These are phyloP conservation scores for Picochlorum costavermella DNA, from an alignment of 139 green algal species.

Conservation along the genomic window DNA sequence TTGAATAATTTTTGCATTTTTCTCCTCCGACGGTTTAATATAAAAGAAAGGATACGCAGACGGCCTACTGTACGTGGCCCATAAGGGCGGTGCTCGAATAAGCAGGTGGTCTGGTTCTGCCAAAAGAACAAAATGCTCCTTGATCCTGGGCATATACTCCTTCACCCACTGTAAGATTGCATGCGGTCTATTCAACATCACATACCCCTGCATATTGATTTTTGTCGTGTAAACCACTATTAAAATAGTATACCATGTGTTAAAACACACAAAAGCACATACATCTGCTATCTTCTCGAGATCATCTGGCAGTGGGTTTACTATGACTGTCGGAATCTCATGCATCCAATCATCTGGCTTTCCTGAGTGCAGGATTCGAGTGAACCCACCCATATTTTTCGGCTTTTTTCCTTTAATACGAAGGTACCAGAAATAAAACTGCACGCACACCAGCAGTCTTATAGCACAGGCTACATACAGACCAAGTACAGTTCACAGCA, in stretches of 20 bases:
- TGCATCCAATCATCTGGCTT: conserved; percentile 47
- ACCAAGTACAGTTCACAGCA: neutral
- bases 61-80: conserved; percentile 28
- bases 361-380: conserved; percentile 46
- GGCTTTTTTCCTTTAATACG: conserved; percentile 21
- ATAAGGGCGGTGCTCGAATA: conserved; percentile 51
- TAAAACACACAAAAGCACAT: neutral
- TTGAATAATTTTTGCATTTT: conserved; percentile 6
- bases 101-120: conserved; percentile 71
- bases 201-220: conserved; percentile 40
- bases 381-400: conserved; percentile 68
- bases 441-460: neutral
- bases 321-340: conserved; percentile 68
- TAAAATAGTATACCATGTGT: conserved; percentile 1
- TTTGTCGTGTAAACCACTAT: neutral
- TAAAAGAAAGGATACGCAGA: conserved; percentile 72
- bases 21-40: conserved; percentile 41
- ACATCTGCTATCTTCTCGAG: conserved; percentile 14
- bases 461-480: neutral
- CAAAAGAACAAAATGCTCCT: conserved; percentile 67
- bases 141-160: conserved; percentile 25
- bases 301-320: conserved; percentile 39
- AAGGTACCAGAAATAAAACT: conserved; percentile 4
- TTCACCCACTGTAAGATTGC: conserved; percentile 60
- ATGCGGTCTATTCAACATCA: conserved; percentile 58